Conservation (phyloP, 2,329 filamentous ascomycete genomes). For the Cercospora citrullina region DNA sequence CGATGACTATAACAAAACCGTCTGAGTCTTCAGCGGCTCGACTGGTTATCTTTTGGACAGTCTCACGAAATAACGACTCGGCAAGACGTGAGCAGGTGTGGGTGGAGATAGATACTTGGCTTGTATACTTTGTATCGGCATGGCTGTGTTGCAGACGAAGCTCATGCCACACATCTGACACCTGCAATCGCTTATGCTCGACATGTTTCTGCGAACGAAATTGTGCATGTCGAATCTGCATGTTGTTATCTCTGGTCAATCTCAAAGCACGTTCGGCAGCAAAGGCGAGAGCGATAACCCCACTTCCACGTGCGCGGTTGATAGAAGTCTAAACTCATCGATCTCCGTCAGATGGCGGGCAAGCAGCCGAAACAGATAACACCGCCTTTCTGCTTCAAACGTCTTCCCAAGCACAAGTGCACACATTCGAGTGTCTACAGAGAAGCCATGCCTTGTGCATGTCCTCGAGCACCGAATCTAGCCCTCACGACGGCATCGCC, state of each 20-base stretch:
- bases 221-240: background rate
- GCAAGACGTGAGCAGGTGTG: background rate
- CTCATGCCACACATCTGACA: background rate
- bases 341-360: background rate
- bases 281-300: background rate
- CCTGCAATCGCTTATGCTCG: background rate
- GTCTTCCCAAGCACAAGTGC: background rate
- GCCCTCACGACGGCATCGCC: background rate
- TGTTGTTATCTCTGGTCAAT: background rate
- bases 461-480: background rate
- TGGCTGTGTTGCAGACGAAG: background rate
- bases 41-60: background rate
- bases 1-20: conserved; percentile 50
- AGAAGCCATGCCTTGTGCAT: background rate
- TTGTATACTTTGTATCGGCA: background rate
- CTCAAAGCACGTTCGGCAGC: background rate
- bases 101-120: background rate
- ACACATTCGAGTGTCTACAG: background rate
- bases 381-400: background rate
- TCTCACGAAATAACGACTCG: background rate
- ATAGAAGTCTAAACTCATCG: background rate
- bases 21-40: conserved; percentile 35
- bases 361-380: background rate
- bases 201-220: background rate
- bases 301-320: background rate